phyloP scores from a whole-genome alignment of 78 protist genomes.

The Creolimax fragrantissima region DNA sequence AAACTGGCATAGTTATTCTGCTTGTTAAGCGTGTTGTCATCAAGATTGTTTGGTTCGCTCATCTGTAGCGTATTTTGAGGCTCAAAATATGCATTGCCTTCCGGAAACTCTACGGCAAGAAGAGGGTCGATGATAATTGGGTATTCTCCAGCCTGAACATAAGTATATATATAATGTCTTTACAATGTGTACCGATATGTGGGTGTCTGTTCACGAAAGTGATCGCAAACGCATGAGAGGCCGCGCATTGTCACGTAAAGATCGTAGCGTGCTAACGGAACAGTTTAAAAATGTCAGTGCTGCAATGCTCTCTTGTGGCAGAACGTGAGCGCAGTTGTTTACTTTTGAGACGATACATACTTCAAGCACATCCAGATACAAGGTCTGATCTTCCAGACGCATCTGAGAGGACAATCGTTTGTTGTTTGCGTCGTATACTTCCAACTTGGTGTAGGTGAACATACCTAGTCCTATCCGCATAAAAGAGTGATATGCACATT shows the following conservation, averaged over 20 bases:
- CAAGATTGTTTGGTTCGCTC: not conserved
- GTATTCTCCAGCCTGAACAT: not conserved
- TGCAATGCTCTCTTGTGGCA: too few species aligned
- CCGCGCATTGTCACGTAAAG: too few species aligned
- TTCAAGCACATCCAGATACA: not conserved
- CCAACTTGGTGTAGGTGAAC: not conserved
- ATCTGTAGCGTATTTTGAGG: not conserved
- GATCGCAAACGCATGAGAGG: too few species aligned
- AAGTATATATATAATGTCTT: too few species aligned
- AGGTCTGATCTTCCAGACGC: not conserved
- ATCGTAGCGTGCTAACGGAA: too few species aligned
- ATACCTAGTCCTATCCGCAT: not conserved
- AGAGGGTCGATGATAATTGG: not conserved
- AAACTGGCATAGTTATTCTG: not conserved
- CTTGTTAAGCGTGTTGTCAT: not conserved
- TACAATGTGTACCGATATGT: too few species aligned
- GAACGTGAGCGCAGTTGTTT: too few species aligned
- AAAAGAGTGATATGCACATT: too few species aligned
- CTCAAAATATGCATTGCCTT: not conserved
- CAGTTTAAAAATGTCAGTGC: too few species aligned
- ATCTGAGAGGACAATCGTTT: not conserved
- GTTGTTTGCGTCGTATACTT: not conserved
- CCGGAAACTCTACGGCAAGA: not conserved
- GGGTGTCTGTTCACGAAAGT: too few species aligned
- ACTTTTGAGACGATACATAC: too few species aligned